phyloP scores from a whole-genome alignment of 768 basidiomycete species.

The Rhodocollybia butyracea region DNA sequence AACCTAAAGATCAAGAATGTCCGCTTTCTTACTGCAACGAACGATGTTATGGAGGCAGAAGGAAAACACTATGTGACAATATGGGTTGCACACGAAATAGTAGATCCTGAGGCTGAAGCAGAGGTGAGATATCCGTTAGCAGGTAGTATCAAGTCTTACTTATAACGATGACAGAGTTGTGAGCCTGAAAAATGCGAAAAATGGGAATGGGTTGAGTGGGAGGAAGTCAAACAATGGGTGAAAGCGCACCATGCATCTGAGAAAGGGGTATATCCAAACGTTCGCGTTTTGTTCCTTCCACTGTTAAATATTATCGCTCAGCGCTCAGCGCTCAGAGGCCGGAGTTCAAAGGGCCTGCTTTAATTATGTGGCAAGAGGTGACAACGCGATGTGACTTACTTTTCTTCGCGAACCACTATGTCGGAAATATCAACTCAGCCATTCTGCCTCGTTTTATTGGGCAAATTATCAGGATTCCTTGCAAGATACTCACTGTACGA shows the following conservation, averaged over 20 bases:
- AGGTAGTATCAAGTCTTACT: neutral
- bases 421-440: constrained; percentile 35
- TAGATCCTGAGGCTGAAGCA: neutral
- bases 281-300: neutral
- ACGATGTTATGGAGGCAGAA: neutral
- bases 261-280: neutral
- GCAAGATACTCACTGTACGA: constrained; percentile 42
- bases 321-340: too few species aligned
- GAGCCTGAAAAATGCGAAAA: neutral
- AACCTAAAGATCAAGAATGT: neutral
- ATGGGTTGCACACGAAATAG: neutral
- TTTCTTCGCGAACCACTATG: constrained; percentile 7
- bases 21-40: constrained; percentile 1
- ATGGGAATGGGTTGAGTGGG: constrained; percentile 7
- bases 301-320: neutral
- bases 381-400: constrained; percentile 1
- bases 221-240: neutral
- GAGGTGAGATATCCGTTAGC: too few species aligned
- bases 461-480: constrained; percentile 43
- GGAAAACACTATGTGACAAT: constrained; percentile 5
- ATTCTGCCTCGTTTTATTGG: constrained; percentile 35
- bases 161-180: neutral
- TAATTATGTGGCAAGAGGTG: neutral
- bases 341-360: neutral
- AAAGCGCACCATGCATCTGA: neutral